phyloP scores from a whole-genome alignment of 805 yeast genomes.

The Suhomyces xylopsoci region DNA sequence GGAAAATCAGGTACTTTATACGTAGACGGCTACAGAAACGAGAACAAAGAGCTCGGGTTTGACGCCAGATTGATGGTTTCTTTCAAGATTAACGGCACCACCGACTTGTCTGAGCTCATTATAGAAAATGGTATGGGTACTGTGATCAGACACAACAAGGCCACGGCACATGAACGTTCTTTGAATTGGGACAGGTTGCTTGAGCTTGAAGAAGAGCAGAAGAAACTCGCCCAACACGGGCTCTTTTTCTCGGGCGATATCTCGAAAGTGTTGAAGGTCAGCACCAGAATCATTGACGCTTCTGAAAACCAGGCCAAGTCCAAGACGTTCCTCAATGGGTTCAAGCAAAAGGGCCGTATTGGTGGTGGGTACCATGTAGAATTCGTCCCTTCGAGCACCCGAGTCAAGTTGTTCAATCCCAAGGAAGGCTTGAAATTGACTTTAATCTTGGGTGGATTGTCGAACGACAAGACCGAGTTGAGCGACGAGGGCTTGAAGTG shows the following conservation, averaged over 20 bases:
- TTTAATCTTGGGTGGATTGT: constrained; percentile 73
- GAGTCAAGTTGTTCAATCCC: constrained; percentile 66
- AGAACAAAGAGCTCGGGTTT: constrained; percentile 50
- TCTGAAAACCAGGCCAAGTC: constrained; percentile 73
- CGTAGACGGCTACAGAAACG: constrained; percentile 64
- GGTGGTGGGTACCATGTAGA: constrained; percentile 64
- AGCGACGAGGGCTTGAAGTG: constrained; percentile 52
- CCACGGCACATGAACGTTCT: constrained; percentile 63
- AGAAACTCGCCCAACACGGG: constrained; percentile 53
- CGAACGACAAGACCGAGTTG: constrained; percentile 35
- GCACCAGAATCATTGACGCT: constrained; percentile 71
- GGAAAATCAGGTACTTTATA: constrained; percentile 63
- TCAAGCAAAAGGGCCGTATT: constrained; percentile 61
- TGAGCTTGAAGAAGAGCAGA: constrained; percentile 65
- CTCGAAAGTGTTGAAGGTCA: constrained; percentile 48
- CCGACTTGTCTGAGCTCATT: constrained; percentile 58
- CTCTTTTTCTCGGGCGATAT: constrained; percentile 50
- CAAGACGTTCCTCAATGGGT: constrained; percentile 66
- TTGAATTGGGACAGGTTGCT: constrained; percentile 73
- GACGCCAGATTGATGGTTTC: constrained; percentile 69
- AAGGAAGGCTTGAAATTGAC: constrained; percentile 68
- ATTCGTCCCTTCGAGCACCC: constrained; percentile 61
- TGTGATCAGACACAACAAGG: constrained; percentile 76
- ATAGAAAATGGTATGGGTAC: constrained; percentile 69
- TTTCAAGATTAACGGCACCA: constrained; percentile 47